Percentiles rank a stretch among this genome's conserved stretches.
These are phyloP conservation scores for Haplosporangium sp. DNA, from an alignment of 371 early-diverging fungal species.

Conservation along the genomic window DNA sequence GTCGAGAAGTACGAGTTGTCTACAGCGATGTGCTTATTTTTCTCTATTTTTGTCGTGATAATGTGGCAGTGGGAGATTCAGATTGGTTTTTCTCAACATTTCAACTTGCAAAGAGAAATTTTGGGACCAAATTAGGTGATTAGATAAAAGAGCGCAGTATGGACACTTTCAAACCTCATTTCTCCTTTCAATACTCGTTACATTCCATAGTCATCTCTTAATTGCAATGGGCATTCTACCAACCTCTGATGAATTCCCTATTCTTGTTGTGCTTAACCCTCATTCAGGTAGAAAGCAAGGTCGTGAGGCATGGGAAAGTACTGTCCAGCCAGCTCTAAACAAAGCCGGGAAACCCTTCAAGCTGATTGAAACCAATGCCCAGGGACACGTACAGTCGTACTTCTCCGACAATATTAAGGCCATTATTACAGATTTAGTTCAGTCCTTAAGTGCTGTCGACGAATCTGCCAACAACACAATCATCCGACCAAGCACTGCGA, in stretches of 20 bases:
- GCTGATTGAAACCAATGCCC: conserved; percentile 30
- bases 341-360: conserved; percentile 29
- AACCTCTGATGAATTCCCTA: conserved; percentile 36
- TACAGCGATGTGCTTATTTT: no score
- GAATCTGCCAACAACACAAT: not conserved
- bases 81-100: no score
- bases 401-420: conserved; percentile 44
- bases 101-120: no score
- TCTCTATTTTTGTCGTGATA: no score
- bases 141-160: not conserved
- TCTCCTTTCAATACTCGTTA: not conserved
- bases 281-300: conserved; percentile 40
- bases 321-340: conserved; percentile 33
- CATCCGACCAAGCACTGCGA: conserved; percentile 26
- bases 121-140: no score
- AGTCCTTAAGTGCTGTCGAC: conserved; percentile 27
- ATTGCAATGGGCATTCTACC: conserved; percentile 44
- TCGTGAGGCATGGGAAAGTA: conserved; percentile 19
- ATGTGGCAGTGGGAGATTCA: no score
- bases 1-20: no score
- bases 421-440: conserved; percentile 47
- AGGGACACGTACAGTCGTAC: conserved; percentile 39
- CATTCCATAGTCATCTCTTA: not conserved
- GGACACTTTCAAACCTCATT: not conserved
- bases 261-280: conserved; percentile 49